A percentile compares a stretch with the other conserved stretches of the same genome.
Evolutionary conservation across 345 rosid genomes (phyloP).

Genomic region (Bruguiera parviflora): DNA sequence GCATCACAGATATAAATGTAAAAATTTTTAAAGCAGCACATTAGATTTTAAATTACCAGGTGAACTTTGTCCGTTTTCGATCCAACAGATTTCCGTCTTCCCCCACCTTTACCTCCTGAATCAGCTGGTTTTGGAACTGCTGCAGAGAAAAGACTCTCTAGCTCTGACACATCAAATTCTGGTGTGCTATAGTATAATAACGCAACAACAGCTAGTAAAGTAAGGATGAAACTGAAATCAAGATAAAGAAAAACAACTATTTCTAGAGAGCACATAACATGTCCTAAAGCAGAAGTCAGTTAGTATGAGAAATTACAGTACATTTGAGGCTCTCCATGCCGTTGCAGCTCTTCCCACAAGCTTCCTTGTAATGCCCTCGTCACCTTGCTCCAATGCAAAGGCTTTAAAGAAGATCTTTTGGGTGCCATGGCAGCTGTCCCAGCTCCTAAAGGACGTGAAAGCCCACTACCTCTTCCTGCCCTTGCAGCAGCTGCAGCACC

Average conservation of each 20-base stretch:
- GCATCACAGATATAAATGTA: background rate
- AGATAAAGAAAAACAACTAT: constrained; percentile 9
- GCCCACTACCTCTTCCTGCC: constrained; percentile 77
- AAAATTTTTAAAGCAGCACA: background rate
- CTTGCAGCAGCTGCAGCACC: constrained; percentile 35
- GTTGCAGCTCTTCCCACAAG: constrained; percentile 99
- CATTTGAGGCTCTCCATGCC: constrained; percentile 82
- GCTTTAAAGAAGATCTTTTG: constrained; percentile 83
- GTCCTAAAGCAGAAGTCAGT: constrained; percentile 15
- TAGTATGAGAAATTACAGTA: constrained; percentile 39
- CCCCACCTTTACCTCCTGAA: constrained; percentile 41
- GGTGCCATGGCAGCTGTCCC: constrained; percentile 60
- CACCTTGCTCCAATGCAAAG: constrained; percentile 97
- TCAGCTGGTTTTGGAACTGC: constrained; percentile 68
- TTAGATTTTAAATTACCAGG: constrained; percentile 49
- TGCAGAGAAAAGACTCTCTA: constrained; percentile 91
- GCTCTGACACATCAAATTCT: constrained; percentile 91
- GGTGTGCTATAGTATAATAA: constrained; percentile 47
- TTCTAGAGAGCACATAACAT: constrained; percentile 1
- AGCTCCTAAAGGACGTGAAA: constrained; percentile 39
- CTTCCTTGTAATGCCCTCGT: constrained; percentile 97
- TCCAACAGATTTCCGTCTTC: constrained; percentile 67
- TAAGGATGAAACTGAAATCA: constrained; percentile 5
- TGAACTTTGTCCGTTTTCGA: constrained; percentile 79
- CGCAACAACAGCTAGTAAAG: background rate